phyloP scores from a whole-genome alignment of 345 rosid species.

The Hypericum perforatum region DNA sequence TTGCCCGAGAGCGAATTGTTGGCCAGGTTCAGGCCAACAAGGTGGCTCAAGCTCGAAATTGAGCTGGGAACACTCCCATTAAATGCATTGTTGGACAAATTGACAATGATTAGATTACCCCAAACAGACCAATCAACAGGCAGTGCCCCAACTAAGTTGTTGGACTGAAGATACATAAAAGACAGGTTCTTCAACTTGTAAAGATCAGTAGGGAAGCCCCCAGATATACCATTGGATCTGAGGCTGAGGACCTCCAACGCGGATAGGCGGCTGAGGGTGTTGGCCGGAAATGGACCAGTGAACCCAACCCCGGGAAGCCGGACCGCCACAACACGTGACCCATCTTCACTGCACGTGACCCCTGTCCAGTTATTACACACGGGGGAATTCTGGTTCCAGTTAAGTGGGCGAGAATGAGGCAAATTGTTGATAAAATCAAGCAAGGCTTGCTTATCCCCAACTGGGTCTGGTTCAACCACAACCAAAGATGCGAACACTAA shows the following conservation, averaged over 20 bases:
- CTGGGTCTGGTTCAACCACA: too few species aligned
- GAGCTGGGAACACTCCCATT: conserved; percentile 27
- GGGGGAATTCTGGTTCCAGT: conserved; percentile 38
- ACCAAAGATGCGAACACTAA: too few species aligned
- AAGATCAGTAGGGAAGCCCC: conserved; percentile 54
- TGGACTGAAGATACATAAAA: conserved; percentile 50
- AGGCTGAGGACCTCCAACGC: conserved; percentile 57
- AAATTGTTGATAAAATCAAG: conserved; percentile 39
- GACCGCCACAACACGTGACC: conserved; percentile 34
- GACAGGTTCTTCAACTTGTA: conserved; percentile 48
- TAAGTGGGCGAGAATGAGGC: conserved; percentile 38
- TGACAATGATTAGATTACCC: conserved; percentile 22
- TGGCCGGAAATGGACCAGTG: conserved; percentile 43
- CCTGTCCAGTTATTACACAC: conserved; percentile 57
- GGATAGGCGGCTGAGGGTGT: conserved; percentile 43
- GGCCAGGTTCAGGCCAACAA: conserved; percentile 21
- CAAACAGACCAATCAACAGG: conserved; percentile 30
- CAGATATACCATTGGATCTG: conserved; percentile 56
- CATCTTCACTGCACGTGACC: conserved; percentile 34
- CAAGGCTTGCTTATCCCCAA: conserved; percentile 39
- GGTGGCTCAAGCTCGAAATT: conserved; percentile 21
- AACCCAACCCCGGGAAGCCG: conserved; percentile 70
- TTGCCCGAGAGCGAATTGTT: conserved; percentile 30
- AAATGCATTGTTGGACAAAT: conserved; percentile 29
- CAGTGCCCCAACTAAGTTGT: conserved; percentile 48